Percentiles rank a stretch among this genome's conserved stretches.
These are phyloP conservation scores for Amaranthus cruentus DNA, from an alignment of 148 eudicot species.

Conservation along the genomic window DNA sequence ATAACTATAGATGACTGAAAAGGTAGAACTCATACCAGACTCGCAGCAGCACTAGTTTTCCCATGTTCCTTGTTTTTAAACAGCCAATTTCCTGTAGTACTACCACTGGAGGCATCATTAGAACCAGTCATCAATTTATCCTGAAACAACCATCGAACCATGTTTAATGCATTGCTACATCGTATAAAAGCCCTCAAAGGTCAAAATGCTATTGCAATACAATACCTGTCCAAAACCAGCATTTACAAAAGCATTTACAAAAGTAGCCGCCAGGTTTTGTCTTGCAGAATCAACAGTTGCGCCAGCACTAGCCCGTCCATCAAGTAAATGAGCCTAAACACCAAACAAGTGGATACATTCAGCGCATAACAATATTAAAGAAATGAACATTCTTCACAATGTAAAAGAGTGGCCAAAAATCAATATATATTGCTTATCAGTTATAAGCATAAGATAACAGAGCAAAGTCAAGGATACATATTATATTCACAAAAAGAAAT, in stretches of 20 bases:
- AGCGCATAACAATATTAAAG: not conserved
- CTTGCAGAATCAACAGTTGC: conserved; percentile 85
- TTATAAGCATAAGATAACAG: not conserved
- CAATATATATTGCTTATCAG: not conserved
- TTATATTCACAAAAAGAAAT: not conserved
- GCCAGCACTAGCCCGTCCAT: conserved; percentile 88
- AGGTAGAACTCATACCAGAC: conserved; percentile 53
- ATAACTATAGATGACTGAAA: not conserved
- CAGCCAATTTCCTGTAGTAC: conserved; percentile 79
- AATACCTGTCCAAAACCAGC: conserved; percentile 90
- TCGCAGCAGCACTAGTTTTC: conserved; percentile 90
- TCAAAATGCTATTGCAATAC: not conserved
- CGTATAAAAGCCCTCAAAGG: not conserved
- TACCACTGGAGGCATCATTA: conserved; percentile 58
- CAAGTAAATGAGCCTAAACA: conserved; percentile 76
- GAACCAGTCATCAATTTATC: conserved; percentile 81
- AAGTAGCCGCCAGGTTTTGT: conserved; percentile 89
- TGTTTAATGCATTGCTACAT: not conserved
- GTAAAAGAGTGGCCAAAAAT: no score
- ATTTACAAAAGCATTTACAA: conserved; percentile 95
- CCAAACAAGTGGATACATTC: not conserved
- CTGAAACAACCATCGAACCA: conserved; percentile 32
- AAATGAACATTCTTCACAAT: no score
- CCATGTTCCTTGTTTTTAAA: conserved; percentile 94
- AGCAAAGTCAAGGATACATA: not conserved